Evolutionary conservation across 2,329 filamentous ascomycete species (phyloP).

Genomic region (Helotiales sp.): DNA sequence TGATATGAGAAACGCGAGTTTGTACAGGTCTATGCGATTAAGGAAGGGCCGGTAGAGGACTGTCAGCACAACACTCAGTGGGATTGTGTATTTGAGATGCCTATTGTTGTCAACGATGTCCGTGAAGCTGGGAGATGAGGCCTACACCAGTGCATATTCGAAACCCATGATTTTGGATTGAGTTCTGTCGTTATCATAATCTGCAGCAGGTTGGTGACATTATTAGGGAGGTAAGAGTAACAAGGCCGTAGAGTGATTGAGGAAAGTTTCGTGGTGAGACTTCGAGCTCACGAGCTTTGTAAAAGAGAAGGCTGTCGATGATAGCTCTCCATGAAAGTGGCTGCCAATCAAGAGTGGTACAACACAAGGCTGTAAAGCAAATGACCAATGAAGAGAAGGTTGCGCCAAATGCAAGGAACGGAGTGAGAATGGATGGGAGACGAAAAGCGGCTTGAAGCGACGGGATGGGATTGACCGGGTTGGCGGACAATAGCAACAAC

Average conservation of each 20-base stretch:
- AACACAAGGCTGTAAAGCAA: neutral
- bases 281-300: neutral
- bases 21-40: conserved; percentile 62
- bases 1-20: conserved; percentile 58
- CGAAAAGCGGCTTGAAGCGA: neutral
- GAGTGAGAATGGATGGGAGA: neutral
- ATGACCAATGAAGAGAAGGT: neutral
- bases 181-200: neutral
- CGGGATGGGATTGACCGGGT: neutral
- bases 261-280: conserved; percentile 5
- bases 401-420: neutral
- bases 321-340: neutral
- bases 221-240: neutral
- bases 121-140: conserved; percentile 11
- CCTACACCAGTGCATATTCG: conserved; percentile 64
- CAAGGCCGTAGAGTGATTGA: neutral
- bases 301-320: neutral
- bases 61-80: conserved; percentile 59
- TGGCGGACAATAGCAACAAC: neutral
- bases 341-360: neutral
- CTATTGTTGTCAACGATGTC: conserved; percentile 15
- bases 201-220: neutral
- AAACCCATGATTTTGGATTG: conserved; percentile 47
- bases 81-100: conserved; percentile 68
- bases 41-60: conserved; percentile 60